phyloP scores from a whole-genome alignment of 441 rosid species.

The Eutrema salsugineum region DNA sequence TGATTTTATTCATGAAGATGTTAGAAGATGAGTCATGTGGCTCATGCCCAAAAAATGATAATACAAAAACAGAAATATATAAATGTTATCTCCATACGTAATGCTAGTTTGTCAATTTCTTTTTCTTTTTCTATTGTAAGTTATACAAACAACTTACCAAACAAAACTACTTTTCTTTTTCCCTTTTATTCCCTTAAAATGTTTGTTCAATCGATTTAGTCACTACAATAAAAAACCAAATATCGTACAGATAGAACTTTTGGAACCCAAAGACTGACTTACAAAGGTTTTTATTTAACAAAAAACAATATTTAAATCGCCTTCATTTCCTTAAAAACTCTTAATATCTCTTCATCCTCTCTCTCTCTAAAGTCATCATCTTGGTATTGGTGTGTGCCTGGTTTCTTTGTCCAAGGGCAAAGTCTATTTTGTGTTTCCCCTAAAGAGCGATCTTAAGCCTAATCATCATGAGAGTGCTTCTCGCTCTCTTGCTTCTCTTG shows the following conservation, averaged over 20 bases:
- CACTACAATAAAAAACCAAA: background rate
- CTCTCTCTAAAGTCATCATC: slow-evolving; percentile 18
- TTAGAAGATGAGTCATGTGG: background rate
- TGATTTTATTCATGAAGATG: background rate
- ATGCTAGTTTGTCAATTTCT: slow-evolving; percentile 10
- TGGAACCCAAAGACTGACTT: slow-evolving; percentile 17
- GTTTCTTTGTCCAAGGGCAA: background rate
- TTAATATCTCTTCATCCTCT: background rate
- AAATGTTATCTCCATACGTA: background rate
- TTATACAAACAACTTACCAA: background rate
- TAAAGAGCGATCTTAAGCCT: slow-evolving; percentile 3
- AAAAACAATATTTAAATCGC: background rate
- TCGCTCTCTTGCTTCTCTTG: slow-evolving; percentile 46
- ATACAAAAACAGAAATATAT: background rate
- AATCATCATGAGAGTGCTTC: slow-evolving; percentile 47
- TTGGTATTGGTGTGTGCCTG: slow-evolving; percentile 8
- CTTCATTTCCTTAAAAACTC: slow-evolving; percentile 6
- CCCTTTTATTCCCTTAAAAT: background rate
- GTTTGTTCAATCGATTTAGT: background rate
- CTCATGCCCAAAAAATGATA: background rate
- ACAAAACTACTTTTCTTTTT: background rate
- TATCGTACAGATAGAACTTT: background rate
- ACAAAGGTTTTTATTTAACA: background rate
- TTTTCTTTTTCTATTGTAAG: slow-evolving; percentile 14
- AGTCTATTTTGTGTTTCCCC: slow-evolving; percentile 6